These are phyloP conservation scores for Trichomonascaceae sp. DNA, from an alignment of 1,139 yeast genomes.

Conservation along the genomic window DNA sequence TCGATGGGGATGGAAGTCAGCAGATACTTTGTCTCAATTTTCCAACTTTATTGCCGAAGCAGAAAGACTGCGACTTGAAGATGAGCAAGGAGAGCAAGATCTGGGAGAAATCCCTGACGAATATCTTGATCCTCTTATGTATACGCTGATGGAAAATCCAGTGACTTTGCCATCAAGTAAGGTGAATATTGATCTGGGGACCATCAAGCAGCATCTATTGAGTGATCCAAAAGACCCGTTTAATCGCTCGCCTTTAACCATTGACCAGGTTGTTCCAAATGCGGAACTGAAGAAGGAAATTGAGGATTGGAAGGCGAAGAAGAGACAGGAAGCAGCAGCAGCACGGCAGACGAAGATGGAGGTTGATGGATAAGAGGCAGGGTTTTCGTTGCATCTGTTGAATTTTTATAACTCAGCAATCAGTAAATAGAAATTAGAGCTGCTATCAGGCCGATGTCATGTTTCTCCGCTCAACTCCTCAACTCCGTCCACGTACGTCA, in stretches of 20 bases:
- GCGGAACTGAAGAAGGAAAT: slow-evolving; percentile 60
- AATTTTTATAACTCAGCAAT: not conserved
- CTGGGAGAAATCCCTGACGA: slow-evolving; percentile 96
- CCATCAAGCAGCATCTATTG: slow-evolving; percentile 87
- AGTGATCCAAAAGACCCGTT: slow-evolving; percentile 97
- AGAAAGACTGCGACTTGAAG: slow-evolving; percentile 48
- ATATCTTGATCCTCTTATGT: slow-evolving; percentile 94
- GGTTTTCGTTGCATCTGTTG: not conserved
- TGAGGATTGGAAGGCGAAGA: slow-evolving; percentile 43
- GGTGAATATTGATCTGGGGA: slow-evolving; percentile 78
- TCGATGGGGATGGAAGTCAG: slow-evolving; percentile 47
- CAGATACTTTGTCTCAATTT: slow-evolving; percentile 49
- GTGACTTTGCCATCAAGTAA: slow-evolving; percentile 84
- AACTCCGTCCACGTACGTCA: slow-evolving; percentile 12
- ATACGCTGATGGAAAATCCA: slow-evolving; percentile 91
- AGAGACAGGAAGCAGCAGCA: slow-evolving; percentile 13
- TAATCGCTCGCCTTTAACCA: slow-evolving; percentile 81
- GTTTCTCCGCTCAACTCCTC: slow-evolving; percentile 4
- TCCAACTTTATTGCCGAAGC: slow-evolving; percentile 57
- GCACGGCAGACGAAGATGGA: slow-evolving; percentile 1
- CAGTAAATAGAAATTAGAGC: not conserved
- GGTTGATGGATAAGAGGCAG: not conserved
- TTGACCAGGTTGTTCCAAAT: slow-evolving; percentile 80
- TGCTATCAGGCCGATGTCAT: not conserved
- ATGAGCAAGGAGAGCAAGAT: slow-evolving; percentile 76